Conservation (phyloP, 352 stramenopile species). For the Phytophthora pinifolia region DNA sequence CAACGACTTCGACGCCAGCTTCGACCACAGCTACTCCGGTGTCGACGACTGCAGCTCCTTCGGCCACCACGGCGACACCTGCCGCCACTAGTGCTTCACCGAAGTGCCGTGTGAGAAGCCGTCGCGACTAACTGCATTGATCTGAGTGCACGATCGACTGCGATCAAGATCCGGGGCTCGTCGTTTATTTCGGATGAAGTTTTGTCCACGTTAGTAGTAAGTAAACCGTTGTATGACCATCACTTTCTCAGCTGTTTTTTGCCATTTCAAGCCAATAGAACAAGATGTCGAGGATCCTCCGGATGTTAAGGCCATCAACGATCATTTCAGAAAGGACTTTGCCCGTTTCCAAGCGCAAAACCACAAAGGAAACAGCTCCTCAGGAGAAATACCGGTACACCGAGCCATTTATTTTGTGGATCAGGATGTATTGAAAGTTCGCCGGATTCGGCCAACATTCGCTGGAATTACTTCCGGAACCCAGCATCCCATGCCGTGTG, state of each 20-base stretch:
- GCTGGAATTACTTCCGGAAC: conserved; percentile 4
- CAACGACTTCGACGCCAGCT: conserved; percentile 3
- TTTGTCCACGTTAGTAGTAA: conserved; percentile 13
- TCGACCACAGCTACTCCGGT: conserved; percentile 12
- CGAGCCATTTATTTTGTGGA: not conserved
- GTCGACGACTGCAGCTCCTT: conserved; percentile 2
- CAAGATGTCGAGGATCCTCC: too few species aligned
- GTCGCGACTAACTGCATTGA: conserved; percentile 14
- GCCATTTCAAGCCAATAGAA: too few species aligned
- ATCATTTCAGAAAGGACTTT: not conserved
- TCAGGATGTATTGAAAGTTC: not conserved
- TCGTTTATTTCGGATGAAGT: conserved; percentile 5
- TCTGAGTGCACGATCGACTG: not conserved
- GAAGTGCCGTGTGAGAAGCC: conserved; percentile 25
- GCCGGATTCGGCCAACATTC: not conserved
- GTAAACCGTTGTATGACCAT: conserved; percentile 4
- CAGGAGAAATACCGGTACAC: not conserved
- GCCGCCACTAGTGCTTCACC: conserved; percentile 4
- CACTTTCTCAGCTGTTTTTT: too few species aligned
- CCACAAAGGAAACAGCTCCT: too few species aligned
- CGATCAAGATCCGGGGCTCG: conserved; percentile 2
- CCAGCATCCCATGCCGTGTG: conserved; percentile 3
- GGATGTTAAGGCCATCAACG: not conserved
- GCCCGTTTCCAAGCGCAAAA: not conserved
- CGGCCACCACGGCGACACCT: conserved; percentile 6